Conservation (phyloP, 192 early-diverging fungal species). For the Pilaira anomala region DNA sequence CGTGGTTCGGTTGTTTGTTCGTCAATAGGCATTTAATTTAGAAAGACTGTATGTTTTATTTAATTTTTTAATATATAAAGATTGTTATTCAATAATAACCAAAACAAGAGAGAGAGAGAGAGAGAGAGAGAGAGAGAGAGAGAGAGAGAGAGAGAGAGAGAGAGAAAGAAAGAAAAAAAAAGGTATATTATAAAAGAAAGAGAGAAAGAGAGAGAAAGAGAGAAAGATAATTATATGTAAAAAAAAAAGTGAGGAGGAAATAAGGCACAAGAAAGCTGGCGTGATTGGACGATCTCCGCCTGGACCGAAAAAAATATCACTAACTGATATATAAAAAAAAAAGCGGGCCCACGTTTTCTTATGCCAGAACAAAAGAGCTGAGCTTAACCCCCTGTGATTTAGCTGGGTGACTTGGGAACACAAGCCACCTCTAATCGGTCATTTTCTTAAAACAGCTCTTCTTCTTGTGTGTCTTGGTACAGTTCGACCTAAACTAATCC, state of each 20-base stretch:
- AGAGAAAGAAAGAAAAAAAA: constrained; percentile 13
- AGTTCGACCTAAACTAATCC: too few relatives aligned
- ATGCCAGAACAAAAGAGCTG: constrained; percentile 17
- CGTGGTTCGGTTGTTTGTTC: constrained; percentile 21
- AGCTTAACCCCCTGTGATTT: constrained; percentile 18
- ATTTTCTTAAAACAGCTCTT: too few relatives aligned
- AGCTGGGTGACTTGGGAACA: constrained; percentile 16
- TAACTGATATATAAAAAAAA: too few relatives aligned
- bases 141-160: neutral
- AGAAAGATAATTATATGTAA: neutral
- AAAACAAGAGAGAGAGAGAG: constrained; percentile 3
- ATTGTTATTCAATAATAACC: constrained; percentile 3
- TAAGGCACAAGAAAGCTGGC: too few relatives aligned
- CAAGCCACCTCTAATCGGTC: constrained; percentile 11
- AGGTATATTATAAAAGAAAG: constrained; percentile 3
- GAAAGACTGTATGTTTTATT: neutral
- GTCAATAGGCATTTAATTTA: constrained; percentile 6
- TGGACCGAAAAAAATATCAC: constrained; percentile 2
- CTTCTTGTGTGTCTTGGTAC: too few relatives aligned
- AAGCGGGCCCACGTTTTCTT: neutral
- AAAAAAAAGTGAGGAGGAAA: constrained; percentile 4
- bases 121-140: constrained; percentile 2
- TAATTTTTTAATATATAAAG: neutral
- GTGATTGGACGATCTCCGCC: constrained; percentile 1
- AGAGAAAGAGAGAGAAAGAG: neutral